Conservation (phyloP, 306 rosid genomes). For the Fagus crenata region DNA sequence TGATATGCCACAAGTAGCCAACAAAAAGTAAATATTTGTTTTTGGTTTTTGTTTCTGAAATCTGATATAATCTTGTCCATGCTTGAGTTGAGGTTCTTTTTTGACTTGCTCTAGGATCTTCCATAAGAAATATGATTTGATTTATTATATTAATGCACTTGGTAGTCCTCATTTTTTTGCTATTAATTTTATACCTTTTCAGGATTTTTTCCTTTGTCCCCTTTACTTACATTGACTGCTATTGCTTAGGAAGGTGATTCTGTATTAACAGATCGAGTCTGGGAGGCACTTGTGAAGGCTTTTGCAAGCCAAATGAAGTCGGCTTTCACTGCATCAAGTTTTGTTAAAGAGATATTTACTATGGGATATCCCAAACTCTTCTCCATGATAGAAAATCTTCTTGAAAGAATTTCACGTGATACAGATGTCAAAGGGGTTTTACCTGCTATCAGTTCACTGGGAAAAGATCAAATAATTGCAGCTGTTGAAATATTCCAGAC, state of each 20-base stretch:
- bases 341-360: conserved; percentile 91
- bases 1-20: neutral
- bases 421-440: conserved; percentile 92
- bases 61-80: neutral
- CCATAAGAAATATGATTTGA: conserved; percentile 5
- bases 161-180: neutral
- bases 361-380: conserved; percentile 92
- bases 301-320: conserved; percentile 96
- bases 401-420: conserved; percentile 89
- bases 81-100: conserved; percentile 22
- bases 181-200: neutral
- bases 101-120: conserved; percentile 24
- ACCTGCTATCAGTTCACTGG: conserved; percentile 79
- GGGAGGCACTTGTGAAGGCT: conserved; percentile 96
- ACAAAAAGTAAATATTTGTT: neutral
- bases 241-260: conserved; percentile 80
- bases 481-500: conserved; percentile 91
- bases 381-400: conserved; percentile 89
- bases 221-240: conserved; percentile 31
- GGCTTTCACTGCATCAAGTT: conserved; percentile 95
- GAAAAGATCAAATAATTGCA: conserved; percentile 75
- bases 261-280: conserved; percentile 80
- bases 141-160: neutral
- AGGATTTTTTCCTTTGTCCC: conserved; percentile 15
- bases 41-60: neutral